Conservation (phyloP, 495 filamentous ascomycete genomes). For the Podospora bellae-mahoneyi region DNA sequence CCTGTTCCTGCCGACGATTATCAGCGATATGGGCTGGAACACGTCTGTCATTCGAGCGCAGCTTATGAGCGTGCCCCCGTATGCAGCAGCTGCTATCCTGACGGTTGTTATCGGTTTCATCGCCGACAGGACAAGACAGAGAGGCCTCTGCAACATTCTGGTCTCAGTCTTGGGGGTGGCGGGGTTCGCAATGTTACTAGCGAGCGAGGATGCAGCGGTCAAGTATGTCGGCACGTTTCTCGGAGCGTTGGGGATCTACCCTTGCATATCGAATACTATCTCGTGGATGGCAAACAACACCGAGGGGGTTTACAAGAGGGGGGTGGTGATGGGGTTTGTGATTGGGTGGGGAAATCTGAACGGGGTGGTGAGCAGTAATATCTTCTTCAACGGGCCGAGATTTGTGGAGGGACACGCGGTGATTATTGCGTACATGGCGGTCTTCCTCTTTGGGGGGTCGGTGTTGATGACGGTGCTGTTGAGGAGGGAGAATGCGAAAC, state of each 20-base stretch:
- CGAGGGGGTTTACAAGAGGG: constrained; percentile 90
- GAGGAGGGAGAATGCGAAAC: constrained; percentile 58
- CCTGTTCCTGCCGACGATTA: constrained; percentile 85
- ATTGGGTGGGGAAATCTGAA: constrained; percentile 95
- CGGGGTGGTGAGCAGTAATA: constrained; percentile 78
- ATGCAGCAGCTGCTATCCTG: constrained; percentile 74
- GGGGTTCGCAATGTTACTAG: constrained; percentile 78
- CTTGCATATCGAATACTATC: constrained; percentile 87
- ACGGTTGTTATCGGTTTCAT: constrained; percentile 74
- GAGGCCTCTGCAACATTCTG: constrained; percentile 79
- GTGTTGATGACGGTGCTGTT: constrained; percentile 65
- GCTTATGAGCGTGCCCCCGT: constrained; percentile 82
- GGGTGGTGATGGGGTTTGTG: constrained; percentile 79
- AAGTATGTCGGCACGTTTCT: constrained; percentile 85
- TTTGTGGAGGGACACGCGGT: constrained; percentile 47
- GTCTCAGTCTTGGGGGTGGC: constrained; percentile 67
- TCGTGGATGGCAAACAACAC: constrained; percentile 86
- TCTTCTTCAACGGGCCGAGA: constrained; percentile 47
- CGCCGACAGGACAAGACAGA: constrained; percentile 72
- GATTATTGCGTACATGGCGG: constrained; percentile 48
- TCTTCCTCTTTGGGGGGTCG: constrained; percentile 51
- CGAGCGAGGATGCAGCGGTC: constrained; percentile 53
- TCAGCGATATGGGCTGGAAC: constrained; percentile 67
- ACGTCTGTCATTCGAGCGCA: constrained; percentile 62
- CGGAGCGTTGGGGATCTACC: constrained; percentile 87